These are phyloP conservation scores for Symbiotaphrina buchneri DNA, from an alignment of 495 filamentous ascomycete species.

Conservation along the genomic window DNA sequence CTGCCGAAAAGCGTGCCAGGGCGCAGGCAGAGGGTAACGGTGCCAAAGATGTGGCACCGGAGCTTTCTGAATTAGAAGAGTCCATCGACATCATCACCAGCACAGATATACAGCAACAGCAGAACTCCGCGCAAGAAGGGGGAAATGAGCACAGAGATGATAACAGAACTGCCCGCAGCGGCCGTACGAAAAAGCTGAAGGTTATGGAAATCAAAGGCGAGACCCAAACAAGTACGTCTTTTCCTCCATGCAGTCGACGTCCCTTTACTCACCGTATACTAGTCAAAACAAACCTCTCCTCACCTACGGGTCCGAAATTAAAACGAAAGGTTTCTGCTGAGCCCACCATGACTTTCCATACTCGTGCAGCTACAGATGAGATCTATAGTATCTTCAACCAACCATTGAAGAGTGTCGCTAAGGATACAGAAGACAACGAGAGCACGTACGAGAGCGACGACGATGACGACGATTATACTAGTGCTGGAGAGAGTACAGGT, in stretches of 20 bases:
- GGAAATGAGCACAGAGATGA: slow-evolving; percentile 11
- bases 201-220: slow-evolving; percentile 51
- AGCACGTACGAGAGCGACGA: slow-evolving; percentile 37
- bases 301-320: slow-evolving; percentile 56
- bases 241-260: neutral
- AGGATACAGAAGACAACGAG: slow-evolving; percentile 23
- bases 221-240: slow-evolving; percentile 55
- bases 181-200: slow-evolving; percentile 41
- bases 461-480: slow-evolving; percentile 54
- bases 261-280: slow-evolving; percentile 4
- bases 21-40: slow-evolving; percentile 3
- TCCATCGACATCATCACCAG: neutral
- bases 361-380: slow-evolving; percentile 83
- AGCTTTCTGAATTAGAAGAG: neutral
- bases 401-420: slow-evolving; percentile 33
- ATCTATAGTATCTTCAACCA: slow-evolving; percentile 96
- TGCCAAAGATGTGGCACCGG: slow-evolving; percentile 2
- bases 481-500: slow-evolving; percentile 59
- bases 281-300: slow-evolving; percentile 88
- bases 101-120: slow-evolving; percentile 3
- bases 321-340: slow-evolving; percentile 52
- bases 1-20: slow-evolving; percentile 5
- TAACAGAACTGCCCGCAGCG: slow-evolving; percentile 14
- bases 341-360: slow-evolving; percentile 94
- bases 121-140: neutral